Evolutionary conservation across 1,139 yeast genomes (phyloP).

Genomic region (Citeromyces hawaiiensis): DNA sequence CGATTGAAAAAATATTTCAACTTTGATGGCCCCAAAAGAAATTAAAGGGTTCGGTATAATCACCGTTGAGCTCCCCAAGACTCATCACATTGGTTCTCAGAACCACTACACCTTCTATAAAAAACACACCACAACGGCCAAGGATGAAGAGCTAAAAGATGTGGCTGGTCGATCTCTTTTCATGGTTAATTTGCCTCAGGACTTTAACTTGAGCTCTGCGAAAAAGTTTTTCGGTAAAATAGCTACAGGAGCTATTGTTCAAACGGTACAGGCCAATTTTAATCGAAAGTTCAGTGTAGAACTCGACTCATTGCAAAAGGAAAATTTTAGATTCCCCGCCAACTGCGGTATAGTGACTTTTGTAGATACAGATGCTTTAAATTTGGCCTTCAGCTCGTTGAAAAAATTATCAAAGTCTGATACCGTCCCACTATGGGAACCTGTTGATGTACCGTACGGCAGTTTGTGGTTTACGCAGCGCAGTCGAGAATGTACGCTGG

Average conservation of each 20-base stretch:
- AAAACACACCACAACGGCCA: slow-evolving; percentile 34
- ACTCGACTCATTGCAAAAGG: slow-evolving; percentile 3
- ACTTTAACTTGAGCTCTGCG: slow-evolving; percentile 35
- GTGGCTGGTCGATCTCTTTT: slow-evolving; percentile 41
- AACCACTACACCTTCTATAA: slow-evolving; percentile 46
- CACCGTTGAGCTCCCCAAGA: slow-evolving; percentile 20
- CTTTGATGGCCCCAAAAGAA: slow-evolving; percentile 14
- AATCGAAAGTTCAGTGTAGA: not conserved
- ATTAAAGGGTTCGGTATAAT: slow-evolving; percentile 45
- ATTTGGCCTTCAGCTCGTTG: slow-evolving; percentile 50
- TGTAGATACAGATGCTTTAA: slow-evolving; percentile 63
- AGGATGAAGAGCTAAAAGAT: slow-evolving; percentile 22
- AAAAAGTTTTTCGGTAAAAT: slow-evolving; percentile 46
- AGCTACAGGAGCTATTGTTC: slow-evolving; percentile 49
- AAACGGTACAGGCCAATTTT: slow-evolving; percentile 21
- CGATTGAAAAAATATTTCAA: not conserved
- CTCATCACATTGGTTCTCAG: slow-evolving; percentile 9
- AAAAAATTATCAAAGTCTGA: slow-evolving; percentile 27
- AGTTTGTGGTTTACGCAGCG: slow-evolving; percentile 7
- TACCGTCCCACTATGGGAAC: slow-evolving; percentile 6
- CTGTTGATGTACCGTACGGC: slow-evolving; percentile 14
- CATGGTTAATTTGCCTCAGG: slow-evolving; percentile 64
- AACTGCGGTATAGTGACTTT: slow-evolving; percentile 65
- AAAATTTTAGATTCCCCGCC: slow-evolving; percentile 38
- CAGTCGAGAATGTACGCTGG: slow-evolving; percentile 22